Conservation (phyloP, 495 filamentous ascomycete species). For the Glutinoglossum americanum region DNA sequence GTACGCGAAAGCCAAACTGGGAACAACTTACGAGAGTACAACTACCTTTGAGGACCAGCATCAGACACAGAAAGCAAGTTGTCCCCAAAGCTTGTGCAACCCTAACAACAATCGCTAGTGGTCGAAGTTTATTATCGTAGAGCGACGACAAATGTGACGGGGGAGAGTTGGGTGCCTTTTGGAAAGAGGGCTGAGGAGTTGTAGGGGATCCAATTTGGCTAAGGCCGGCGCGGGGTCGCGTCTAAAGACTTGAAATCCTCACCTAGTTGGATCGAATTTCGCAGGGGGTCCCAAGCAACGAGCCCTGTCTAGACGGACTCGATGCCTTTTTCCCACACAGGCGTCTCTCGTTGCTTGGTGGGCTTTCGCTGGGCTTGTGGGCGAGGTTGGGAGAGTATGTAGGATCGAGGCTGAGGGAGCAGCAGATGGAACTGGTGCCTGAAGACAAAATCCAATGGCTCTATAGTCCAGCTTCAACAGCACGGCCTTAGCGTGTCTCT, state of each 20-base stretch:
- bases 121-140: neutral
- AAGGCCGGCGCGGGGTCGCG: neutral
- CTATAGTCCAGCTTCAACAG: neutral
- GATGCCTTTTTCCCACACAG: neutral
- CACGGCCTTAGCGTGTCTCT: neutral
- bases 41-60: neutral
- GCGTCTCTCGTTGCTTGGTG: no score
- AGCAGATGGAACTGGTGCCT: neutral
- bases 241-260: neutral
- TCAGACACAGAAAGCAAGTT: neutral
- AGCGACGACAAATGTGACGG: neutral
- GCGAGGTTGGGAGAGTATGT: no score
- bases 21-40: neutral
- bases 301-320: neutral
- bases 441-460: neutral
- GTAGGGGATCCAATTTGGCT: neutral
- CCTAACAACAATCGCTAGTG: neutral
- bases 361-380: no score
- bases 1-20: neutral
- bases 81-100: neutral
- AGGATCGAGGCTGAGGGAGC: neutral
- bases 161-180: neutral
- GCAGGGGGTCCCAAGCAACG: neutral
- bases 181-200: neutral
- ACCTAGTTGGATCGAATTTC: neutral